Conservation (phyloP, 768 basidiomycete species). For the Rhizopogon vesiculosus region DNA sequence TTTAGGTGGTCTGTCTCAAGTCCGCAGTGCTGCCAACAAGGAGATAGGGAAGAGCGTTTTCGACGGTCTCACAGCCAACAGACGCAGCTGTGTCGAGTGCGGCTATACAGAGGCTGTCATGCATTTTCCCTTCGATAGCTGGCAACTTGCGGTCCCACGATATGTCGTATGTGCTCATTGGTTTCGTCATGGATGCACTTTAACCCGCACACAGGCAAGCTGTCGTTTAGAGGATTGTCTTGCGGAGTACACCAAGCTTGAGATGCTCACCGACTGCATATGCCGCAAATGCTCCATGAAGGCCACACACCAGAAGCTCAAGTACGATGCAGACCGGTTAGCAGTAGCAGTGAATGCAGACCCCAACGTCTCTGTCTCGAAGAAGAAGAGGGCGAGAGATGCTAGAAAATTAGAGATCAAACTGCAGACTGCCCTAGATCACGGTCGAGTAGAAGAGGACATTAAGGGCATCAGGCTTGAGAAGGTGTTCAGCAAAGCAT, state of each 20-base stretch:
- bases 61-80: constrained; percentile 87
- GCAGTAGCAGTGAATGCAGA: constrained; percentile 29
- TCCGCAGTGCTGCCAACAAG: constrained; percentile 15
- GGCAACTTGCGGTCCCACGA: constrained; percentile 74
- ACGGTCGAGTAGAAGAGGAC: constrained; percentile 80
- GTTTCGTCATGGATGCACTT: constrained; percentile 3
- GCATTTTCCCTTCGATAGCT: constrained; percentile 85
- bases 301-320: constrained; percentile 65
- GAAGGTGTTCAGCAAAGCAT: constrained; percentile 66
- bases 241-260: constrained; percentile 83
- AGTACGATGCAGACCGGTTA: constrained; percentile 57
- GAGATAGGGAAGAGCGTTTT: constrained; percentile 69
- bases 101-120: constrained; percentile 94
- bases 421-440: constrained; percentile 60
- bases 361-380: constrained; percentile 54
- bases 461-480: constrained; percentile 78
- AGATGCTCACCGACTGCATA: constrained; percentile 85
- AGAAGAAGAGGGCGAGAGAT: constrained; percentile 73
- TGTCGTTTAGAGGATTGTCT: constrained; percentile 82
- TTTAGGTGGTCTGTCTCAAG: constrained; percentile 48
- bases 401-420: constrained; percentile 58
- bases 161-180: constrained; percentile 42
- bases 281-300: constrained; percentile 89
- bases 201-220: constrained; percentile 37
- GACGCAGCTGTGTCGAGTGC: constrained; percentile 83